Evolutionary conservation across 2,329 filamentous ascomycete species (phyloP), one percentile per base, ranked within the genome.

Genomic region (Scytalidium lignicola): DNA sequence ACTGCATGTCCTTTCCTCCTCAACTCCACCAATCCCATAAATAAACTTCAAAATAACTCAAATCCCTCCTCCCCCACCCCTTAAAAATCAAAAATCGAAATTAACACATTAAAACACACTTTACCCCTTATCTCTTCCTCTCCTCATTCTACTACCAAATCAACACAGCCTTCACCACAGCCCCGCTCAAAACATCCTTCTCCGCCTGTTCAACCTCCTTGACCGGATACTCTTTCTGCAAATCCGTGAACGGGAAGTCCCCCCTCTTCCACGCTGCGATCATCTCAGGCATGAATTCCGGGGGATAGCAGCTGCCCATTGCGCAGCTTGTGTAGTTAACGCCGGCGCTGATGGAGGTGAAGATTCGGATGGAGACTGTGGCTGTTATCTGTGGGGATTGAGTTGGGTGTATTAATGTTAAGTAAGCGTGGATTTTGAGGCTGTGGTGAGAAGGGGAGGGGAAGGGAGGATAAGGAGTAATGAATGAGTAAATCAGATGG

Each of bases 291-390:
- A 58, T 46, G 39, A 58, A 58, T 18, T 58, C 56, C 10, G 54
- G 55, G 5, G 56, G 55, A 39, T 58, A 58, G 15, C 54, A 53
- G 40, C 50, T 57, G 22, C 56, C 56, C 54, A 56, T 58, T 7
- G 51, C 55, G 37, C 49, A 56, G 7, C 54, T 55, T 2, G 50
- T 44, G 46, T 56, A 58, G 13, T 46, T 42, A 12, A 53, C 43
- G 10, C 56, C 55, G 20, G 39, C 32, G 32, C 58, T 58, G 13
- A 58, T 54, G 3, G 46, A 50, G 12, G 55, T 50, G 23, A 53
- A 58, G 2, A 58, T 51, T 41, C 47, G 50, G 15, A 48, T 51
- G 3, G 50, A 46, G 1, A 53, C 29, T 7, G 48, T 49, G 10
- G 55, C 54, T n/a, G 43, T 43, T 8, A 58, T 47, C 54, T 56